Evolutionary conservation across 2,329 filamentous ascomycete genomes (phyloP).

Genomic region (Graphilbum fragrans): DNA sequence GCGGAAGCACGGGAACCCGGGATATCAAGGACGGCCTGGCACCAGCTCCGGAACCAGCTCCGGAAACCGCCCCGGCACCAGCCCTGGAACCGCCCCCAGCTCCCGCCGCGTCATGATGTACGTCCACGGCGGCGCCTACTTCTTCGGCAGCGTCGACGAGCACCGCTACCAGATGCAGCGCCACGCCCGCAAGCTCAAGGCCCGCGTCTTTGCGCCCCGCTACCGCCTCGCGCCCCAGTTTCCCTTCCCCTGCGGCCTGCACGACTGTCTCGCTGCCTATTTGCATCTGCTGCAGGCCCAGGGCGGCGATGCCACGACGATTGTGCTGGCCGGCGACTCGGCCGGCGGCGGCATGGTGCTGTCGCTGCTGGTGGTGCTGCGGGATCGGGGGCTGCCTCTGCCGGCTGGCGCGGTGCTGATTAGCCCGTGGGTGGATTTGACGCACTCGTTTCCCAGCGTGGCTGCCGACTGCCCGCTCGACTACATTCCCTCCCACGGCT

Average conservation of each 20-base stretch:
- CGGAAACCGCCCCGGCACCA: not conserved
- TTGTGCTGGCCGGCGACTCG: slow-evolving; percentile 83
- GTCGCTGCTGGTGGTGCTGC: slow-evolving; percentile 64
- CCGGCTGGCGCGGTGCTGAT: slow-evolving; percentile 85
- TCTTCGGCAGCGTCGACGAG: slow-evolving; percentile 89
- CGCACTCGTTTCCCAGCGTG: slow-evolving; percentile 92
- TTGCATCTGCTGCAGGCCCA: slow-evolving; percentile 67
- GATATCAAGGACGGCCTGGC: not conserved
- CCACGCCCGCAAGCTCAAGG: slow-evolving; percentile 87
- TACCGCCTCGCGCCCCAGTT: slow-evolving; percentile 90
- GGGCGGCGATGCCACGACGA: slow-evolving; percentile 53
- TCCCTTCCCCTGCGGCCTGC: slow-evolving; percentile 84
- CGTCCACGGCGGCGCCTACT: slow-evolving; percentile 89
- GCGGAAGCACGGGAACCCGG: slow-evolving; percentile 29
- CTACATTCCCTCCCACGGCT: slow-evolving; percentile 80
- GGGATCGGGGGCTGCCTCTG: slow-evolving; percentile 71
- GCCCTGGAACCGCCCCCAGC: not conserved
- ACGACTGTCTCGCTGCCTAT: slow-evolving; percentile 84
- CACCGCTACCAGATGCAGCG: slow-evolving; percentile 98
- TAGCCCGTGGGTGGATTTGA: slow-evolving; percentile 92
- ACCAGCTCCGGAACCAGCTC: not conserved
- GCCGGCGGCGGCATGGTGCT: slow-evolving; percentile 87
- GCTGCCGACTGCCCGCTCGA: slow-evolving; percentile 60
- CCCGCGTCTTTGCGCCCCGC: slow-evolving; percentile 71
- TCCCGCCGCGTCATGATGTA: slow-evolving; percentile 69